A percentile compares a stretch with the other conserved stretches of the same genome.
phyloP scores from a whole-genome alignment of 225 moss, liverwort and hornwort species.

The Anthoceros angustus region DNA sequence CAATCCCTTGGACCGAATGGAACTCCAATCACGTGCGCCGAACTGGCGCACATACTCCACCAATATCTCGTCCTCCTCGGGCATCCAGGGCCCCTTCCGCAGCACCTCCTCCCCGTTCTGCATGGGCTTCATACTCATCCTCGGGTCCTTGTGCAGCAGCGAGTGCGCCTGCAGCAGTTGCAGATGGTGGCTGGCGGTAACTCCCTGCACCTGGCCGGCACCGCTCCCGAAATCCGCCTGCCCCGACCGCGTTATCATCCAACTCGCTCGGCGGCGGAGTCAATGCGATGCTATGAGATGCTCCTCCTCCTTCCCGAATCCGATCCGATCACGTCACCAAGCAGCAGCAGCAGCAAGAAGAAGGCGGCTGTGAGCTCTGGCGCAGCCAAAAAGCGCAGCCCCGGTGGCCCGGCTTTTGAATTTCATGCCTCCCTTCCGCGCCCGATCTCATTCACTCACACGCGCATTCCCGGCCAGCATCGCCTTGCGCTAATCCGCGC shows the following conservation, averaged over 20 bases:
- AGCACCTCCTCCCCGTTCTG: slow-evolving; percentile 81
- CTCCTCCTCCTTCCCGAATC: background rate
- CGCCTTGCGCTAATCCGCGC: too few relatives aligned
- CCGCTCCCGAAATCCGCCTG: background rate
- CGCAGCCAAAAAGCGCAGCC: too few relatives aligned
- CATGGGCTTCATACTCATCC: slow-evolving; percentile 34
- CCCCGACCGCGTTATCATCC: slow-evolving; percentile 6
- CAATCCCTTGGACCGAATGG: slow-evolving; percentile 84
- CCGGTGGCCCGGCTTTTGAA: background rate
- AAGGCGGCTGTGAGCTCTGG: too few relatives aligned
- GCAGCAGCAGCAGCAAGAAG: background rate
- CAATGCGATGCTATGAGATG: too few relatives aligned
- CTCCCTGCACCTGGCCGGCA: background rate
- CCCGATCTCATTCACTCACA: background rate
- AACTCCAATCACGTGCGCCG: slow-evolving; percentile 94
- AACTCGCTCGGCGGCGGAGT: background rate
- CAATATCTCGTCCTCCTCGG: slow-evolving; percentile 81
- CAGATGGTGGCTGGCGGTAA: background rate
- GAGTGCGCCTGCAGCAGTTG: background rate
- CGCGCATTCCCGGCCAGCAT: background rate
- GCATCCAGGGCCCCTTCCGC: slow-evolving; percentile 94
- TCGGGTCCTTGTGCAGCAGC: background rate
- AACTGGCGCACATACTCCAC: slow-evolving; percentile 92
- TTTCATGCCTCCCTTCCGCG: background rate
- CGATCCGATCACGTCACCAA: background rate